Base-by-base conservation (phyloP, 306 rosid genomes). In the Vicia villosa region DNA sequence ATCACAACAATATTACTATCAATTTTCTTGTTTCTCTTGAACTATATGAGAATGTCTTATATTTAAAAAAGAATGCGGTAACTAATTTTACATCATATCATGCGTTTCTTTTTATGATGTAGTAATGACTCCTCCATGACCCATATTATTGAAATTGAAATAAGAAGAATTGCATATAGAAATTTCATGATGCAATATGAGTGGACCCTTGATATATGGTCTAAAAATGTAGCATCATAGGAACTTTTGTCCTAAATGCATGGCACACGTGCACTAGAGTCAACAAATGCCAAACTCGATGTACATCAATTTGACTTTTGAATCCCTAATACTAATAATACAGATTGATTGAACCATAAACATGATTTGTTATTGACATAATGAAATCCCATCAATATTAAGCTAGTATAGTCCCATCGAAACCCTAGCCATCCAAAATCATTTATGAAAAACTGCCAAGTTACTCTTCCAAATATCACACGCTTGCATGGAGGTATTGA, bases 251-350 rank as follows among this genome's bases (percentile, higher is more conserved):
- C 79, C 75, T 80, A 73, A 54, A 69, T 77, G 55, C 87, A 83
- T 78, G 81, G 70, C 89, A 86, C 91, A 83, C 91, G 91, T 86
- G 87, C 89, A 57, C 4, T 60, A 81, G 77, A 80, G 71, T 58
- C 69, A 70, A 58, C 73, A 70, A 38, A 51, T 64, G 72, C 65
- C 55, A 79, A 72, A 77, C 13, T 80, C 75, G 75, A 66, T 69
- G 38, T 56, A 46, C 59, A 66, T 81, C 80, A 74, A 55, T 6
- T 72, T 47, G 72, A 74, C 76, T 69, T 82, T 82, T 82, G 83
- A 37, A 26, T 68, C 75, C 62, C 60, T 24, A 68, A 52, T 46
- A 68, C 37, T 46, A 69, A 69, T 67, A 70, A 76, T 41, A 61
- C 59, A 50, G 19, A 21, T 68, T 76, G 76, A 85, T 77, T 24